Percentiles rank a stretch among this genome's conserved stretches.
Conservation (phyloP, 768 basidiomycete species). For the Suillus subalutaceus region DNA sequence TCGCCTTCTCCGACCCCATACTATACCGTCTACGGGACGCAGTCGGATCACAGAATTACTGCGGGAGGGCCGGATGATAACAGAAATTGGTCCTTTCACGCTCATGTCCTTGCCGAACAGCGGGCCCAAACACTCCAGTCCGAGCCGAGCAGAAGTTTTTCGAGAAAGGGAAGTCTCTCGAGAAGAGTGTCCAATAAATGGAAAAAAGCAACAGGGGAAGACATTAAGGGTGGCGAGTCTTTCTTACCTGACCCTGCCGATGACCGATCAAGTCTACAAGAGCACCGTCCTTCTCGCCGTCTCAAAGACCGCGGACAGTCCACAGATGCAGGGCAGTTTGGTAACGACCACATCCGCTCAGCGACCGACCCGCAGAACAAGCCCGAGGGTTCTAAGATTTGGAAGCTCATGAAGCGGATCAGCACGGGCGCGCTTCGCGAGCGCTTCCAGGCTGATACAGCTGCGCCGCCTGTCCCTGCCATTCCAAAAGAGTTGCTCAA, state of each 20-base stretch:
- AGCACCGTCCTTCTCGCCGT: slow-evolving; percentile 12
- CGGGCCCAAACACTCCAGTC: slow-evolving; percentile 1
- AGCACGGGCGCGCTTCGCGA: slow-evolving; percentile 67
- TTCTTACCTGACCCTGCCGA: slow-evolving; percentile 26
- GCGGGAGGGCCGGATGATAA: slow-evolving; percentile 47
- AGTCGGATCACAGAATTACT: slow-evolving; percentile 46
- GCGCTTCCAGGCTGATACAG: slow-evolving; percentile 31
- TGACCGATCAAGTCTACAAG: slow-evolving; percentile 39
- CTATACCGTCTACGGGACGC: slow-evolving; percentile 57
- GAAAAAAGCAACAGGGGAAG: slow-evolving; percentile 26
- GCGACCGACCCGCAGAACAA: slow-evolving; percentile 9
- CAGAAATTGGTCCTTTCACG: slow-evolving; percentile 14
- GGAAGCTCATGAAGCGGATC: slow-evolving; percentile 73
- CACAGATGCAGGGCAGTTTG: slow-evolving; percentile 22
- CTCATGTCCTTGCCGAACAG: slow-evolving; percentile 12
- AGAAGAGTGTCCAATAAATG: slow-evolving; percentile 42
- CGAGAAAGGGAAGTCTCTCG: slow-evolving; percentile 26
- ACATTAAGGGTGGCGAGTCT: slow-evolving; percentile 24
- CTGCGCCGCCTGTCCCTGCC: slow-evolving; percentile 61
- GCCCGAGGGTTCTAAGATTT: slow-evolving; percentile 50
- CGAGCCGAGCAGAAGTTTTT: slow-evolving; percentile 13
- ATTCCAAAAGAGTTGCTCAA: slow-evolving; percentile 49
- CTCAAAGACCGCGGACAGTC: slow-evolving; percentile 14
- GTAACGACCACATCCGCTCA: slow-evolving; percentile 5
- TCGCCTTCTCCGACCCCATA: slow-evolving; percentile 42